Base-by-base conservation (phyloP, 768 basidiomycete species). In the Calocybe cyanea region DNA sequence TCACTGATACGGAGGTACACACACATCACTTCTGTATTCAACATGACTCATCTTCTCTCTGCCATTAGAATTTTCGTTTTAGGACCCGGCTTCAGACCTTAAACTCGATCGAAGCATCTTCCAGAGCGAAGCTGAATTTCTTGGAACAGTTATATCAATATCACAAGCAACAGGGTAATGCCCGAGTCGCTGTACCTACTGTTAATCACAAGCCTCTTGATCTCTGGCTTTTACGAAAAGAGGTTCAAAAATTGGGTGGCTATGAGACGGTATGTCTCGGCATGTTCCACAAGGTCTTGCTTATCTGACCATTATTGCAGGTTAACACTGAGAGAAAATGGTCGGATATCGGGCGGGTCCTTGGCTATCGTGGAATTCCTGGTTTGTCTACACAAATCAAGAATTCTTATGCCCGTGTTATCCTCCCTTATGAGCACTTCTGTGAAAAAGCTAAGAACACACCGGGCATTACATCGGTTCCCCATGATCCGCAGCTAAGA, bases 51-150 rank as follows among this genome's bases (percentile, higher is more conserved):
- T 49, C 32, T 43, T 51, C 43, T 55, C 19, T 48, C 11, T 28
- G 25, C 25, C 6, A 28, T 30, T 64, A 92, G 93, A 76, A 75
- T 47, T 97, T 96, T 70, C 87, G 92, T 39, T 99, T 99, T 71
- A 91, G 90, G 68, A 99, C 95, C 41, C 84, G 96, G 41, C 69
- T 98, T 34, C 93, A 96, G 65, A 83, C 89, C 51, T 75, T 99
- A 58, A 97, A 97, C 65, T 93, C 91, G 52, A 92, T 99, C 54
- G 95, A 98, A 69, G 96, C 96, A 13, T 89, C 94, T 28, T 94
- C 93, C 49, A 76, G 96, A 56, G 95, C 96, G 41, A 96, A 94
- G 67, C 70, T 98, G 64, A 98, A 96, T 72, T 98, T 96, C 68
- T 69, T 97, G 54, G 95, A 98, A 64, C 92, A 96, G 66, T 78